Evolutionary conservation across 2,329 filamentous ascomycete genomes (phyloP).

Genomic region (Dactylonectria macrodidyma): DNA sequence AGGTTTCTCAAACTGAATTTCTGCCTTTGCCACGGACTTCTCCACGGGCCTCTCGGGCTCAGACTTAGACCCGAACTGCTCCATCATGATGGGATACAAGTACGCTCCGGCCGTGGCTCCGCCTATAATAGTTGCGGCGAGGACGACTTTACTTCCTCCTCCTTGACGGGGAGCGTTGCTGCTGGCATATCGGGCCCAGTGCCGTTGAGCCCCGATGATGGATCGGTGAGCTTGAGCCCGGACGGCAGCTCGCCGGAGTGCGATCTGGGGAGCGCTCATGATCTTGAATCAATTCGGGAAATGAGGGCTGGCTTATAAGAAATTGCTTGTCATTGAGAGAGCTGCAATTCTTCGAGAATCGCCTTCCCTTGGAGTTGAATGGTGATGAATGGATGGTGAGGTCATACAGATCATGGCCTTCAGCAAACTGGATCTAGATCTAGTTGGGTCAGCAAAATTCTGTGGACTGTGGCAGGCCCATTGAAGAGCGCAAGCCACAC

Average conservation of each 20-base stretch:
- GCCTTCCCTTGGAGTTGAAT: constrained; percentile 26
- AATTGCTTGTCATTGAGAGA: background rate
- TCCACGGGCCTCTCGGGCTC: constrained; percentile 32
- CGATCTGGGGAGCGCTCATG: constrained; percentile 52
- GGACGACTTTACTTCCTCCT: constrained; percentile 49
- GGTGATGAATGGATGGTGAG: constrained; percentile 42
- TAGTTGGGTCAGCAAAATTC: constrained; percentile 48
- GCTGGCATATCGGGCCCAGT: constrained; percentile 51
- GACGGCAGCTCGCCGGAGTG: constrained; percentile 49
- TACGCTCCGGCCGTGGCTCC: constrained; percentile 57
- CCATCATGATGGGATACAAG: constrained; percentile 55
- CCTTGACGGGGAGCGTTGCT: constrained; percentile 38
- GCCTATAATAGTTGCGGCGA: constrained; percentile 54
- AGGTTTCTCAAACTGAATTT: constrained; percentile 78
- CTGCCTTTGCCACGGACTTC: constrained; percentile 56
- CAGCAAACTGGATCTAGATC: constrained; percentile 4
- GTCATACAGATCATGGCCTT: constrained; percentile 40
- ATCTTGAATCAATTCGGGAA: constrained; percentile 9
- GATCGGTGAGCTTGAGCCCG: constrained; percentile 43
- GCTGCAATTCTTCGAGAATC: background rate
- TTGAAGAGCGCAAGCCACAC: constrained; percentile 24
- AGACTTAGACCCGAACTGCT: constrained; percentile 39
- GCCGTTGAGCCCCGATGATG: constrained; percentile 42
- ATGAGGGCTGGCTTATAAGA: background rate
- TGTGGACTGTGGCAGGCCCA: constrained; percentile 41